Evolutionary conservation across 2,329 filamentous ascomycete species (phyloP), one percentile per base, ranked within the genome.

Genomic region (Xylaria sp.): DNA sequence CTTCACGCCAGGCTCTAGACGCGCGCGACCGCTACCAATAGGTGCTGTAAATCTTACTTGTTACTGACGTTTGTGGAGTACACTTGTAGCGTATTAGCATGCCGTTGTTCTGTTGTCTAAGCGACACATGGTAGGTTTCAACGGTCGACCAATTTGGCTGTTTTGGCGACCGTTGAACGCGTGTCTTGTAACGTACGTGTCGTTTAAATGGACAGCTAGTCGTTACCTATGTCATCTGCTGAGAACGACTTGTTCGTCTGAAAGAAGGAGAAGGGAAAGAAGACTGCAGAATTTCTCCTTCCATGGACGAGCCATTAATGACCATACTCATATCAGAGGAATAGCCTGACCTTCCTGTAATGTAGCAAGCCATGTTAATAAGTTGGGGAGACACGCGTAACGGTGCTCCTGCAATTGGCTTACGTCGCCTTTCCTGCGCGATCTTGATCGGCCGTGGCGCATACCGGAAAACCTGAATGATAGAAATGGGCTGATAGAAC

Each of bases 111-210:
- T 60, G 56, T 46, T 57, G 51, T 64, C 48, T 28, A 41, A 59
- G 59, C 32, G 55, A 56, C 20, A 56, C 32, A 25, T 23, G 51
- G 56, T 37, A 50, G n/a, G 44, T 69, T 69, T 66, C 66, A 69
- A 69, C 63, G 39, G 63, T 59, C 32, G 48, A 63, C 59, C n/a
- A 52, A 60, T 65, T 37, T 41, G 60, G 56, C 18, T 12, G 44
- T 46, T 59, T 56, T 68, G 61, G 61, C 55, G 61, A 68, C 68
- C 60, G 68, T 70, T 70, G 65, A 59, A 68, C 68, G 65, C 61
- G 56, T 70, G 65, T 60, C 51, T 56, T 41, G 37, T 58, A 52
- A 64, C 63, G 59, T 41, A 63, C 46, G 32, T 63, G 60, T 68
- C 60, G 65, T 52, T 25, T 58, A 28, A n/a, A 44, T 13, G n/a